A percentile compares a stretch with the other conserved stretches of the same genome.
Conservation (phyloP, 2,329 filamentous ascomycete species). For the Nannizziopsis arthrosporioides region DNA sequence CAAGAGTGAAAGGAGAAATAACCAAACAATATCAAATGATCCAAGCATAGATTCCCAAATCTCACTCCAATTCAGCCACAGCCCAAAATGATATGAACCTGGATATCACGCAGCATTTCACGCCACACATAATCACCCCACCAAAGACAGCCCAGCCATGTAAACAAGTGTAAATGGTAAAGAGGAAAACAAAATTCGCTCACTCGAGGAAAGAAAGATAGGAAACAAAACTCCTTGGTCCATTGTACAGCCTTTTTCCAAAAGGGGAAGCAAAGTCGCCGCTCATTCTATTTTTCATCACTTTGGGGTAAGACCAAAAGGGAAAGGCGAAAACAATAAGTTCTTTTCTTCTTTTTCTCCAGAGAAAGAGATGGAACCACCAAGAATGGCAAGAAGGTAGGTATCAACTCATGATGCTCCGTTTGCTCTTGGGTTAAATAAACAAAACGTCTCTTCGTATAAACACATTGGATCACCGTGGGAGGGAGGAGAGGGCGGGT, state of each 20-base stretch:
- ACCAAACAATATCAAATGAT: conserved; percentile 2
- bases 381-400: conserved; percentile 8
- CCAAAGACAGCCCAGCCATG: conserved; percentile 8
- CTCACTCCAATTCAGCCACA: conserved; percentile 12
- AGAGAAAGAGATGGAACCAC: conserved; percentile 10
- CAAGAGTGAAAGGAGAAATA: conserved; percentile 5
- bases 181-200: conserved; percentile 2
- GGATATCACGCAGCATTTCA: conserved; percentile 14
- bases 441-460: conserved; percentile 12
- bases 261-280: conserved; percentile 11
- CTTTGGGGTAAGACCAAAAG: conserved; percentile 8
- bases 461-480: conserved; percentile 8
- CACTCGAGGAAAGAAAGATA: conserved; percentile 2
- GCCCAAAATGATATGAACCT: conserved; percentile 13
- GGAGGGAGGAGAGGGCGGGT: background rate
- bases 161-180: conserved; percentile 10
- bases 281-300: conserved; percentile 15
- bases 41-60: conserved; percentile 4
- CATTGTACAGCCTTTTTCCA: conserved; percentile 9
- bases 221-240: conserved; percentile 11
- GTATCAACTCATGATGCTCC: conserved; percentile 6
- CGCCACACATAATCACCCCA: conserved; percentile 10
- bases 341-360: conserved; percentile 7
- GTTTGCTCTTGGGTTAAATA: conserved; percentile 6
- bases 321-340: background rate